Conservation (phyloP, 2,329 filamentous ascomycete genomes). For the Spiromastix sp. region DNA sequence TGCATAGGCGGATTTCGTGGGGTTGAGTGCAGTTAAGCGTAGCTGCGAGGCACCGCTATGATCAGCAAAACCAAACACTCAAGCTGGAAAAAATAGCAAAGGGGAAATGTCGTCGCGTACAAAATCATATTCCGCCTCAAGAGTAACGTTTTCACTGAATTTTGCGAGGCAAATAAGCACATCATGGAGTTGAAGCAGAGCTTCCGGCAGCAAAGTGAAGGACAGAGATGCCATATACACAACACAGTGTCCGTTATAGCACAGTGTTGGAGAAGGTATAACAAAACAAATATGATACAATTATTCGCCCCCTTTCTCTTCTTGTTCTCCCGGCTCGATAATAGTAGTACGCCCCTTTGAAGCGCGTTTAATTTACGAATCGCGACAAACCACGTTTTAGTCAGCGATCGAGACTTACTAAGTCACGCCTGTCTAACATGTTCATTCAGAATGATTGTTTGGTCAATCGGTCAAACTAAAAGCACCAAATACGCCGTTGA, state of each 20-base stretch:
- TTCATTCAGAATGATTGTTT: too few species aligned
- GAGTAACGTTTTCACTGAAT: slow-evolving; percentile 52
- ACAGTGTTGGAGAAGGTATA: background rate
- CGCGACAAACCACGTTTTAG: too few species aligned
- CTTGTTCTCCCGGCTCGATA: too few species aligned
- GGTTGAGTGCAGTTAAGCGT: slow-evolving; percentile 51
- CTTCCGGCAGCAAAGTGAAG: slow-evolving; percentile 48
- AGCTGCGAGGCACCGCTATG: slow-evolving; percentile 33
- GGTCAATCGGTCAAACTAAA: too few species aligned
- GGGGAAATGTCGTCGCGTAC: slow-evolving; percentile 26
- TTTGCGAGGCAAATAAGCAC: slow-evolving; percentile 50
- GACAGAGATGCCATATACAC: slow-evolving; percentile 19
- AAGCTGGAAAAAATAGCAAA: too few species aligned
- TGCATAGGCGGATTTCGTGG: slow-evolving; percentile 53
- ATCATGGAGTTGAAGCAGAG: slow-evolving; percentile 48
- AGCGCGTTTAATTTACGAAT: too few species aligned
- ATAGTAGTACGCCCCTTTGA: too few species aligned
- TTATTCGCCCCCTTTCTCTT: too few species aligned
- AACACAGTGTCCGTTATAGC: background rate
- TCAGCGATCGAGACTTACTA: too few species aligned
- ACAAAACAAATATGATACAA: too few species aligned
- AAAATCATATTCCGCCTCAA: slow-evolving; percentile 50
- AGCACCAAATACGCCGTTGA: too few species aligned
- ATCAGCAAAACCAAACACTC: slow-evolving; percentile 9
- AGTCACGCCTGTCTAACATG: too few species aligned